Conservation (phyloP, 2,329 filamentous ascomycete genomes). For the Colletotrichum noveboracense region DNA sequence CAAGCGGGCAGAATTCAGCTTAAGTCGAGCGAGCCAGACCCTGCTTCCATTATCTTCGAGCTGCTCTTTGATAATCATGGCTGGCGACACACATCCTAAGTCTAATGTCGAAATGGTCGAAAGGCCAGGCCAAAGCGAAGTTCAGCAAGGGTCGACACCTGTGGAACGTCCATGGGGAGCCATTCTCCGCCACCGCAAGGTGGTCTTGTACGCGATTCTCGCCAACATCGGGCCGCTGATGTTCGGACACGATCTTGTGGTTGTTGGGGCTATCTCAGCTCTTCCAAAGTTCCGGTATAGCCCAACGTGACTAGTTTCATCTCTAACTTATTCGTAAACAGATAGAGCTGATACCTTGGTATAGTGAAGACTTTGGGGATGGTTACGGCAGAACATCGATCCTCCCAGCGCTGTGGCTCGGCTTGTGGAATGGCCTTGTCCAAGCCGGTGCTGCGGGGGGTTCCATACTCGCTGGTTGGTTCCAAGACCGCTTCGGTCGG, state of each 20-base stretch:
- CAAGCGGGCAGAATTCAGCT: not conserved
- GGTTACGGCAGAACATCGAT: not conserved
- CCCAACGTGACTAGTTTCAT: not conserved
- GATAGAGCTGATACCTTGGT: not conserved
- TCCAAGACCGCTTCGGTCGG: not conserved
- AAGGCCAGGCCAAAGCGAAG: not conserved
- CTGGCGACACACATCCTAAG: not conserved
- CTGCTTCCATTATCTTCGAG: not conserved
- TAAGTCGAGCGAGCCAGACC: not conserved
- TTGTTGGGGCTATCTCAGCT: not conserved
- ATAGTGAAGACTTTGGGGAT: not conserved
- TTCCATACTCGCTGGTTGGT: not conserved
- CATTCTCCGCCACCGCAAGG: not conserved
- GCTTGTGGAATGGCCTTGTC: not conserved
- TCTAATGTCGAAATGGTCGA: not conserved
- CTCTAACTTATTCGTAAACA: not conserved
- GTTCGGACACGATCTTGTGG: conserved; percentile 2
- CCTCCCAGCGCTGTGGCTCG: not conserved
- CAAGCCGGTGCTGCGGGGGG: not conserved
- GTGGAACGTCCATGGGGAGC: not conserved
- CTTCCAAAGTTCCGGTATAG: not conserved
- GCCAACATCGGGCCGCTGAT: not conserved
- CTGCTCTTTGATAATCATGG: not conserved
- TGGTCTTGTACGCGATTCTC: not conserved
- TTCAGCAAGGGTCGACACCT: not conserved